phyloP scores from a whole-genome alignment of 129 eudicot genomes.

The Heracleum sosnowskyi region DNA sequence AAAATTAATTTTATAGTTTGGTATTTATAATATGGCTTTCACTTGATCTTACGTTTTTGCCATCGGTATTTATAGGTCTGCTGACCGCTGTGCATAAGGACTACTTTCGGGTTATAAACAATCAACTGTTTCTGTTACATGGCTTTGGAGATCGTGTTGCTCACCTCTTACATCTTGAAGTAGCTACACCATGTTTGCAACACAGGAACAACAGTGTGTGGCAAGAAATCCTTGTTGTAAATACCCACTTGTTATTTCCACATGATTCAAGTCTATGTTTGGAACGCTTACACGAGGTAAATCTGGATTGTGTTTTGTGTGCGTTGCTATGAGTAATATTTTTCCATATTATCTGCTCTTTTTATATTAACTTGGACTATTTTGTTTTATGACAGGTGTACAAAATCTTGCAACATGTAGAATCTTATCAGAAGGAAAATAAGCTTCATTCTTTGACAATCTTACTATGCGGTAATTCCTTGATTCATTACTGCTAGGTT shows the following conservation, averaged over 20 bases:
- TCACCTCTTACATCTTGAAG: slow-evolving; percentile 63
- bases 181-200: slow-evolving; percentile 40
- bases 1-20: too few relatives aligned
- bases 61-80: too few relatives aligned
- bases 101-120: too few relatives aligned
- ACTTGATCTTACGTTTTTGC: too few relatives aligned
- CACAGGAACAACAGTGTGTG: slow-evolving; percentile 30
- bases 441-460: slow-evolving; percentile 80
- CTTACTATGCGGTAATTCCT: slow-evolving; percentile 67
- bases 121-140: slow-evolving; percentile 58
- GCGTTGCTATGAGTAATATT: not conserved
- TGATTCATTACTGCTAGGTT: not conserved
- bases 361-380: not conserved
- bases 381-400: slow-evolving; percentile 42
- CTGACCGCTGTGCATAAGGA: too few relatives aligned
- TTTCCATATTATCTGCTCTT: not conserved
- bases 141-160: too few relatives aligned
- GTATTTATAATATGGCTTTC: too few relatives aligned
- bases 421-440: slow-evolving; percentile 78
- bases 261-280: slow-evolving; percentile 76
- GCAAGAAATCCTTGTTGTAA: slow-evolving; percentile 69
- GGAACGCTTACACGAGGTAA: slow-evolving; percentile 84
- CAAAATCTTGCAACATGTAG: slow-evolving; percentile 79
- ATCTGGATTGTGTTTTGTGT: not conserved
- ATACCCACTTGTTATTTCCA: slow-evolving; percentile 76